A percentile compares a stretch with the other conserved stretches of the same genome.
phyloP scores from a whole-genome alignment of 2,329 filamentous ascomycete genomes.

The Xylariales sp. region DNA sequence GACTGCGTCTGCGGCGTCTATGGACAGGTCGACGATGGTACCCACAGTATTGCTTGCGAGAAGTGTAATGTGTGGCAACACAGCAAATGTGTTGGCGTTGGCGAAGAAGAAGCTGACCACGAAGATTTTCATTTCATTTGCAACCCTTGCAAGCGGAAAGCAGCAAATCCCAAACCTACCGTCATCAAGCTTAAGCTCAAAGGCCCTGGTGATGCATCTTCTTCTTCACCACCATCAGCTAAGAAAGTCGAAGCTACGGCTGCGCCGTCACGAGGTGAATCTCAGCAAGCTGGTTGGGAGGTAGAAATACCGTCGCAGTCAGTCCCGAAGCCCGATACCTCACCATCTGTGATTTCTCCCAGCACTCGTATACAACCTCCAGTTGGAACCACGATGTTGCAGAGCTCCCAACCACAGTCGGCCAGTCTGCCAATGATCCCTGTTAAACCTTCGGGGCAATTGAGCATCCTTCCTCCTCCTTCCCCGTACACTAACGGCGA shows the following conservation, averaged over 20 bases:
- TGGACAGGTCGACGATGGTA: slow-evolving; percentile 90
- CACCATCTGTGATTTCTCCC: slow-evolving; percentile 5
- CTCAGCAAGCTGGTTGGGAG: slow-evolving; percentile 9
- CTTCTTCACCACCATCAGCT: slow-evolving; percentile 15
- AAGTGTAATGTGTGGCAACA: slow-evolving; percentile 96
- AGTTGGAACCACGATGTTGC: slow-evolving; percentile 13
- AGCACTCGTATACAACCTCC: slow-evolving; percentile 1
- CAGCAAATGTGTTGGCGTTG: slow-evolving; percentile 82
- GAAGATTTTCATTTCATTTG: slow-evolving; percentile 89
- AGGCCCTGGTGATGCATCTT: slow-evolving; percentile 17
- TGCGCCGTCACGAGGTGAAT: slow-evolving; percentile 10
- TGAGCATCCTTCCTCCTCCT: slow-evolving; percentile 17
- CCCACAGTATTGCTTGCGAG: slow-evolving; percentile 91
- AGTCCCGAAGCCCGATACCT: slow-evolving; percentile 8
- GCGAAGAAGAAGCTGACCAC: slow-evolving; percentile 72
- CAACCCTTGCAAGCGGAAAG: slow-evolving; percentile 67
- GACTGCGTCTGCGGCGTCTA: slow-evolving; percentile 90
- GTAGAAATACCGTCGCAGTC: slow-evolving; percentile 17
- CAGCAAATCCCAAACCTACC: slow-evolving; percentile 53
- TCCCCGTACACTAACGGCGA: slow-evolving; percentile 25
- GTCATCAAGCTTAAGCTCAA: slow-evolving; percentile 52
- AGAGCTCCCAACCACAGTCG: slow-evolving; percentile 11
- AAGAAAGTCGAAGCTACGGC: slow-evolving; percentile 17
- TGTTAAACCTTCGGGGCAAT: slow-evolving; percentile 20
- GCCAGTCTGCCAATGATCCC: slow-evolving; percentile 17